Base-by-base conservation (phyloP, 306 rosid genomes). In the Astragalus glycyphyllos region DNA sequence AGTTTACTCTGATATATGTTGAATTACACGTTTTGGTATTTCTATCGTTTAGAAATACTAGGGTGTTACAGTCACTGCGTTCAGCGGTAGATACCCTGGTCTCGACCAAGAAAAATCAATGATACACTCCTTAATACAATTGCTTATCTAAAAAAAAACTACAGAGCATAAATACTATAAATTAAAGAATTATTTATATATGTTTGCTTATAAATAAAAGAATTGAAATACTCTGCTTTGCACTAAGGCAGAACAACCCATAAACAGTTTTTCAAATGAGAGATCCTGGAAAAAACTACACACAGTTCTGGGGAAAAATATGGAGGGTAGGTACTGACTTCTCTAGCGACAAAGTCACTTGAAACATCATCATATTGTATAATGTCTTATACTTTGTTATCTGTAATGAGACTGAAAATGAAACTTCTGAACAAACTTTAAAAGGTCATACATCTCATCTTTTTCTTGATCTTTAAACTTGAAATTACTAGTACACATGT, bases 401-500 rank as follows among this genome's bases (percentile, higher is more conserved):
- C 97, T 92, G 77, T 32, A 47, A 71, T 0, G 12, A 48, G 3
- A 58, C 60, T 29, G 11, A 31, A 5, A 55, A 2, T 29, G 8
- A 54, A 44, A 47, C 62, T n/a, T 42, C 29, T 45, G 41, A 55
- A 4, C 29, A 50, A 59, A 55, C 15, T 6, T 20, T 3, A n/a
- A 2, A 35, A 47, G 2, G 23, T 55, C 31, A 61, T 85, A 7
- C 58, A 88, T 2, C 86, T 82, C 79, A 0, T 82, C 82, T 38
- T 65, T 68, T 29, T 78, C 69, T 15, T 81, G 40, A 77, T 76
- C 83, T 8, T 48, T 53, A 66, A 93, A 93, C 32, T 90, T 94
- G 58, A 90, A 88, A 82, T 89, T 93, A n/a, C 67, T 71, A 0
- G 68, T 90, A 96, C 96, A 93, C 49, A 87, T 78, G 14, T 94